A percentile compares a stretch with the other conserved stretches of the same genome.
These are phyloP conservation scores for Pharnaceum exiguum DNA, from an alignment of 148 eudicot species.

Conservation along the genomic window DNA sequence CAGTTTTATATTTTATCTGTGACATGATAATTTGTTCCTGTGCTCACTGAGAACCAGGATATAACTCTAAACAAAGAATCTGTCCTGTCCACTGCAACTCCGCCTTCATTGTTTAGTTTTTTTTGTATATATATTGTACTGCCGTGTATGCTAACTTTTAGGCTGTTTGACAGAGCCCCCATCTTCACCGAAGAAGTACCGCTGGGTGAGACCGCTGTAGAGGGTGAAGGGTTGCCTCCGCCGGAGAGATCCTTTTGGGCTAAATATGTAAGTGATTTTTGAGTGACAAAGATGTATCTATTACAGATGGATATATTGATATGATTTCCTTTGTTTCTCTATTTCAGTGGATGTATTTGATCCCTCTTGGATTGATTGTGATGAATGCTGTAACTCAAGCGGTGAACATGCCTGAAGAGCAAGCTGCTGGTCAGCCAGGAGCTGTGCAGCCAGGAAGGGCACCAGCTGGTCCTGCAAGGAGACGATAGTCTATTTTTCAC, in stretches of 20 bases:
- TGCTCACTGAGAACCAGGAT: too few relatives aligned
- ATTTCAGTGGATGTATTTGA: conserved; percentile 95
- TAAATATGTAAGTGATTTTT: conserved; percentile 69
- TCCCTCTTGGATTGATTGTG: conserved; percentile 85
- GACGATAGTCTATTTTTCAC: conserved; percentile 40
- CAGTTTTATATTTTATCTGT: too few relatives aligned
- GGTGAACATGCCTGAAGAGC: conserved; percentile 91
- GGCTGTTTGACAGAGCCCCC: conserved; percentile 55
- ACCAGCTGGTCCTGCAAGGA: conserved; percentile 42
- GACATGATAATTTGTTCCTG: too few relatives aligned
- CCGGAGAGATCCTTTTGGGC: conserved; percentile 97
- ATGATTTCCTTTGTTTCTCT: conserved; percentile 1
- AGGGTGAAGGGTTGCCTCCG: conserved; percentile 58
- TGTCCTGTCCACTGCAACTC: too few relatives aligned
- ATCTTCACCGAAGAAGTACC: conserved; percentile 67
- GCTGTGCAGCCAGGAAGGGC: conserved; percentile 50
- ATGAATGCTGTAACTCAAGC: conserved; percentile 98
- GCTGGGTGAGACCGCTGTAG: conserved; percentile 44
- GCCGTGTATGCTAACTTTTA: neutral
- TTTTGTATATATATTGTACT: too few relatives aligned
- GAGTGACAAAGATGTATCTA: neutral
- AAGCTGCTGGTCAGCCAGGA: conserved; percentile 44
- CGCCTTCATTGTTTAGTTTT: too few relatives aligned
- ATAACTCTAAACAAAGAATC: too few relatives aligned
- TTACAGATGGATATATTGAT: neutral